Base-by-base conservation (phyloP, 1,284 basidiomycete species). In the Rhodotorula sp. region DNA sequence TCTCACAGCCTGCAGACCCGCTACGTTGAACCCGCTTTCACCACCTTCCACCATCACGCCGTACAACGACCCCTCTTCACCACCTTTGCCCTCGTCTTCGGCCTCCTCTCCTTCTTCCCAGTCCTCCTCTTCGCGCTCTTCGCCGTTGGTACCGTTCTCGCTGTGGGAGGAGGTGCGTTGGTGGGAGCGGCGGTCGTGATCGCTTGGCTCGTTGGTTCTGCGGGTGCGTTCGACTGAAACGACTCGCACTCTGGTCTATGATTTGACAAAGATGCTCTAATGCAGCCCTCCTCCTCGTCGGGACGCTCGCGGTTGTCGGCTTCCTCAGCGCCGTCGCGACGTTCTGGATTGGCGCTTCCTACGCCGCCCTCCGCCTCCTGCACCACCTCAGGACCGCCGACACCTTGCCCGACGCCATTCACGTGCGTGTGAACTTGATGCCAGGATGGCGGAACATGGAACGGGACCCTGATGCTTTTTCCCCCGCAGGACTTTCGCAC, bases 81-180 rank as follows among this genome's bases (percentile, higher is more conserved):
- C 22, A 34, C 62, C 15, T 65, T 68, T 50, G 16, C 63, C 47
- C 26, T 50, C 60, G 40, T 71, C 28, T 62, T 66, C 26, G 46
- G 56, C 44, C 51, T 52, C 15, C 31, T 71, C 47, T 65, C 66
- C 37, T 58, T 65, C 57, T 20, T 71, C 24, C 70, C 70, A 37
- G 48, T 71, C 53, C 24, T 48, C 15, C 13, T 62, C 37, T 71
- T 68, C 28, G 26, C 56, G 53, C 11, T 63, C 34, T 71, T 68
- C 34, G 34, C 66, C 46, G 9, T 58, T 54, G 54, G 55, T 2
- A 47, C 60, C 20, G 8, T 65, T n/a, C 53, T 71, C 56, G 37
- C 68, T 40, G 50, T 71, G n/a, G 65, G 65, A 4, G 70, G 70
- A 6, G 57, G 48, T 2, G 66, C 70, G 4, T 47, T 71, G 24